Base-by-base conservation (phyloP, 176 grass and related monocot genomes). In the Juncus inflexus region DNA sequence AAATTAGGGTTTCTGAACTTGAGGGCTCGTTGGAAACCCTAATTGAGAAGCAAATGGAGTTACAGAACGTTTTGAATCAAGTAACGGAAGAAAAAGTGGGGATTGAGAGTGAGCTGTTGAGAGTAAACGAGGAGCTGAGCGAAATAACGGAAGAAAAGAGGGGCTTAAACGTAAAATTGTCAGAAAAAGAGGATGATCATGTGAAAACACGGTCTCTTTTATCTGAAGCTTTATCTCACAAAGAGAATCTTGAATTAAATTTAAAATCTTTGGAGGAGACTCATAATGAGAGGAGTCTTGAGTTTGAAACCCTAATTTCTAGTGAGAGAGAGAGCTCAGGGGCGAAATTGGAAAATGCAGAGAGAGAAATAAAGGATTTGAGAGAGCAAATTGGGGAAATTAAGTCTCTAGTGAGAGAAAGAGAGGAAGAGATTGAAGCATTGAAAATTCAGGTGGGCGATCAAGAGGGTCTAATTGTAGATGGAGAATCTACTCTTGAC, bases 51-150 rank as follows among this genome's bases (percentile, higher is more conserved):
- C 86, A 95, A 69, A 86, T 67, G 14, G 86, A 76, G 58, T 82
- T 90, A 54, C 80, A 80, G 64, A 77, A 86, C 7, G 75, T 77
- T 7, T 16, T 90, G 15, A 84, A 58, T 66, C 64, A 62, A 79
- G 53, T 73, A 35, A 81, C 70, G n/a, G 83, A 90, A 90, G 90
- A 81, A 83, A 95, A 80, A 63, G 72, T 72, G 52, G 83, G 75
- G 61, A 60, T 79, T 79, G 86, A 95, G 74, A 73, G 74, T 55
- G 53, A 81, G 73, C 50, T 61, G 13, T 45, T 40, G 3, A 72
- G 76, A 42, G 76, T 83, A 64, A 65, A 76, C 40, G 83, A 68
- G 51, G 81, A 91, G 73, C 28, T 83, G 69, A 58, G 80, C 66
- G 69, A 65, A 61, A 40, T 74, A 40, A 74, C 74, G 3, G 81